Conservation (phyloP, 2,329 filamentous ascomycete species). For the Cercospora sesami region DNA sequence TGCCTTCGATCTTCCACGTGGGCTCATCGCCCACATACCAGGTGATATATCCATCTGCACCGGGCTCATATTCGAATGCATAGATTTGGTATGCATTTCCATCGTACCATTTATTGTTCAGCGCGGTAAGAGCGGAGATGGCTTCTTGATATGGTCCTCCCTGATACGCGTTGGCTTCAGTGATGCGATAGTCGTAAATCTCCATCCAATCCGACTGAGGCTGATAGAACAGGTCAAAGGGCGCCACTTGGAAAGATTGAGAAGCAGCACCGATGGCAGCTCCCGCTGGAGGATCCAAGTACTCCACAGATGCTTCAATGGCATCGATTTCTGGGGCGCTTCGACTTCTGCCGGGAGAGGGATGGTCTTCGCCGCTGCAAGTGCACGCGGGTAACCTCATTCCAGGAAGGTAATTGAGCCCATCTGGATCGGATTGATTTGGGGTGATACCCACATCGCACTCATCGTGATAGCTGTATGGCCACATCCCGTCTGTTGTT, state of each 20-base stretch:
- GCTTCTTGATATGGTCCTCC: conserved; percentile 65
- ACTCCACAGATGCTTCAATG: conserved; percentile 64
- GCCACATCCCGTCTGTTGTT: conserved; percentile 72
- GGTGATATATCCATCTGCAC: conserved; percentile 60
- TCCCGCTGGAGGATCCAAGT: conserved; percentile 51
- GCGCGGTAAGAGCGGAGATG: conserved; percentile 59
- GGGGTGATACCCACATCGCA: conserved; percentile 71
- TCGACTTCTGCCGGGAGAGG: conserved; percentile 63
- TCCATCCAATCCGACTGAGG: conserved; percentile 61
- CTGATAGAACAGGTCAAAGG: conserved; percentile 70
- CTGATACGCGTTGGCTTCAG: conserved; percentile 60
- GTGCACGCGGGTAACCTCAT: conserved; percentile 70
- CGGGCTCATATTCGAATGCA: conserved; percentile 64
- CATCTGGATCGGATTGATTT: conserved; percentile 68
- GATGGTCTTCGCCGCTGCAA: conserved; percentile 64
- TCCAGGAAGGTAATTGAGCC: conserved; percentile 66
- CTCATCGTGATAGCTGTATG: conserved; percentile 68
- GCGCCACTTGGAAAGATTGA: conserved; percentile 65
- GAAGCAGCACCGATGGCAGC: conserved; percentile 61
- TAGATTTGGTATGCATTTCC: conserved; percentile 63
- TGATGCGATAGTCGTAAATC: conserved; percentile 61
- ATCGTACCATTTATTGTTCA: conserved; percentile 68
- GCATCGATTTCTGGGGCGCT: conserved; percentile 72
- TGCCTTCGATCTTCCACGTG: conserved; percentile 63
- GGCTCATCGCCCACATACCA: conserved; percentile 68